Percentiles rank a stretch among this genome's conserved stretches.
These are phyloP conservation scores for Chaetothyriales sp. DNA, from an alignment of 2,329 filamentous ascomycete species.

Conservation along the genomic window DNA sequence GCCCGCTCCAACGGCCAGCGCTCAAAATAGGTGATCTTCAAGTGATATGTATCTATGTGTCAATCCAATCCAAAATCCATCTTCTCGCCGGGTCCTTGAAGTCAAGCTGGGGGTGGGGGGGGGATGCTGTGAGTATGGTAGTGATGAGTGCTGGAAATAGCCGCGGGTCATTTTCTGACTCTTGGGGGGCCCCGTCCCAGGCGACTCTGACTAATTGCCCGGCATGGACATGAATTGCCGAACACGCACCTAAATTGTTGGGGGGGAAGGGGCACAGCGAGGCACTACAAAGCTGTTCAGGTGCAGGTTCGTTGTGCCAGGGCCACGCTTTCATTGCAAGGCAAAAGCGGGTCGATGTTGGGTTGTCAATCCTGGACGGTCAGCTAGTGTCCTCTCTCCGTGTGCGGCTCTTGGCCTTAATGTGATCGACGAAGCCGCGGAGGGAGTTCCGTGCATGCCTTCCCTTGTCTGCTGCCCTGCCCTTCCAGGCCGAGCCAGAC, in stretches of 20 bases:
- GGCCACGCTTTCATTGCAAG: background rate
- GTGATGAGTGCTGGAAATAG: background rate
- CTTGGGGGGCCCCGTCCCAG: background rate
- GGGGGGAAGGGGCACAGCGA: background rate
- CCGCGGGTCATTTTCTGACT: background rate
- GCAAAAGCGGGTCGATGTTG: background rate
- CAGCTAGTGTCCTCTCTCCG: conserved; percentile 9
- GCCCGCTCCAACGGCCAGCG: background rate
- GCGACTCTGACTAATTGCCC: background rate
- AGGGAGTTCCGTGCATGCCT: conserved; percentile 17
- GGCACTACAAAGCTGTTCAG: background rate
- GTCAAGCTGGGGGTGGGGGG: background rate
- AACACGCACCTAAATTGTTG: background rate
- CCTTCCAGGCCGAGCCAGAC: conserved; percentile 10
- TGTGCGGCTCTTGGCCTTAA: conserved; percentile 14
- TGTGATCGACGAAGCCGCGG: conserved; percentile 11
- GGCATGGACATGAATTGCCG: background rate
- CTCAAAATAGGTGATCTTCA: background rate
- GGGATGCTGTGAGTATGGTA: too few relatives aligned
- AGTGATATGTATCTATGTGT: background rate
- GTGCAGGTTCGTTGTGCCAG: background rate
- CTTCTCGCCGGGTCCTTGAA: background rate
- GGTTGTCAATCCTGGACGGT: background rate
- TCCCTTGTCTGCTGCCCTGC: conserved; percentile 17
- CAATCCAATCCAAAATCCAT: background rate